Evolutionary conservation across 306 rosid genomes (phyloP), one percentile per base, ranked within the genome.

Genomic region (Acacia crassicarpa): DNA sequence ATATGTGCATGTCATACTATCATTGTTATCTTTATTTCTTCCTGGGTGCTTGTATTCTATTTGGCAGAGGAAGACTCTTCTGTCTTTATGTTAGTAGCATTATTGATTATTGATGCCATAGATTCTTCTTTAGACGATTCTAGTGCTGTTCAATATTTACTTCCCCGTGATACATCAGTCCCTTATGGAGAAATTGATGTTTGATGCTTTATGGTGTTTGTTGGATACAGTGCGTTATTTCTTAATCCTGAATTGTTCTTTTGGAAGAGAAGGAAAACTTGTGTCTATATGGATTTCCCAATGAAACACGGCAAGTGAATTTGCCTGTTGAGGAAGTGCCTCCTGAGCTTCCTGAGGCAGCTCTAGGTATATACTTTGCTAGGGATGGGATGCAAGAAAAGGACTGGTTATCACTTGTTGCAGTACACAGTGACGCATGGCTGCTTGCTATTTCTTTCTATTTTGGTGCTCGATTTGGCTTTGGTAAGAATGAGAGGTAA

Each of bases 301-400:
- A 88, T 89, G 98, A 95, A 89, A 85, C 96, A n/a, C 93, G 99
- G 99, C 97, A 93, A 85, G 98, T 95, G 78, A 93, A 93, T 83
- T 87, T 93, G 84, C 99, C 99, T 30, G 99, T 92, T 78, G 99
- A 95, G 88, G 99, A 95, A 88, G 99, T 95, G 77, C 99, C 99
- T 75, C 99, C 99, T 72, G 98, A 95, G 89, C 97, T 95, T 81
- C 99, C 99, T 4, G 97, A 95, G 86, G 98, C 99, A 74, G 99
- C 98, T 12, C 87, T 93, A 81, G 99, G 99, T n/a, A 95, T 95
- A 35, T 93, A 95, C 85, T 95, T 95, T 83, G 99, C 99, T 16
- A 93, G 99, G 90, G 99, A 95, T 67, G 99, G 99, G 22, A 95
- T 95, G 99, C 96, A 91, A 86, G 98, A 95, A 90, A 95, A 93